Conservation (phyloP, 2,329 filamentous ascomycete species). For the Claviceps pazoutovae region DNA sequence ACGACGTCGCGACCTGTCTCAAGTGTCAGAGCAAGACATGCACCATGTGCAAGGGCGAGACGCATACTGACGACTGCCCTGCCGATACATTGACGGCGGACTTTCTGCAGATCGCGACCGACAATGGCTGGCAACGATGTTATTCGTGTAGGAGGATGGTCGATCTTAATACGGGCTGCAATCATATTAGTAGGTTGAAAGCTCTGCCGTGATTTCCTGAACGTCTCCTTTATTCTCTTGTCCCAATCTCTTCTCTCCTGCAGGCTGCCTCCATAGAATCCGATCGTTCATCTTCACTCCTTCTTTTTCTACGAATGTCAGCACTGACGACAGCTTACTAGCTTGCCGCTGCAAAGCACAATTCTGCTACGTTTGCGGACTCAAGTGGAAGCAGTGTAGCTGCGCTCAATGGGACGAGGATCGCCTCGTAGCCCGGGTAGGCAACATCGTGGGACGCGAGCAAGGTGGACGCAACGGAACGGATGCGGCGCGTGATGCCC, state of each 20-base stretch:
- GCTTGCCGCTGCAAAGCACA: slow-evolving; percentile 31
- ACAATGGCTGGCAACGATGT: slow-evolving; percentile 39
- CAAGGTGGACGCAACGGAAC: neutral
- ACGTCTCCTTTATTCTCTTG: neutral
- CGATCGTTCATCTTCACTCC: neutral
- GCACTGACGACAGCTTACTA: slow-evolving; percentile 3
- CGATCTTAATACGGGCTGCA: slow-evolving; percentile 35
- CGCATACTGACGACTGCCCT: slow-evolving; percentile 34
- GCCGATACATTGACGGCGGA: slow-evolving; percentile 25
- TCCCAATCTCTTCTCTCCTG: neutral
- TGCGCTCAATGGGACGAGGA: slow-evolving; percentile 26
- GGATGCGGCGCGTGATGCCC: neutral
- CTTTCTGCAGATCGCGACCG: slow-evolving; percentile 24
- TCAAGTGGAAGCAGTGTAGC: slow-evolving; percentile 23
- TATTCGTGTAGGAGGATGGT: slow-evolving; percentile 30
- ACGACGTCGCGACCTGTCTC: slow-evolving; percentile 25
- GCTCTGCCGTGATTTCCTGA: neutral
- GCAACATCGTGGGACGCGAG: slow-evolving; percentile 1
- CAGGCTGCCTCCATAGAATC: neutral
- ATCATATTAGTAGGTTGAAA: slow-evolving; percentile 36
- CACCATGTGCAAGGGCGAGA: slow-evolving; percentile 30
- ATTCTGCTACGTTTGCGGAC: slow-evolving; percentile 38
- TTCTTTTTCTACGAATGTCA: neutral
- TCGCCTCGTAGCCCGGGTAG: neutral
- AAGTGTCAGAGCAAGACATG: slow-evolving; percentile 33